Evolutionary conservation across 1,284 basidiomycete species (phyloP).

Genomic region (Veloboletus limbatus): DNA sequence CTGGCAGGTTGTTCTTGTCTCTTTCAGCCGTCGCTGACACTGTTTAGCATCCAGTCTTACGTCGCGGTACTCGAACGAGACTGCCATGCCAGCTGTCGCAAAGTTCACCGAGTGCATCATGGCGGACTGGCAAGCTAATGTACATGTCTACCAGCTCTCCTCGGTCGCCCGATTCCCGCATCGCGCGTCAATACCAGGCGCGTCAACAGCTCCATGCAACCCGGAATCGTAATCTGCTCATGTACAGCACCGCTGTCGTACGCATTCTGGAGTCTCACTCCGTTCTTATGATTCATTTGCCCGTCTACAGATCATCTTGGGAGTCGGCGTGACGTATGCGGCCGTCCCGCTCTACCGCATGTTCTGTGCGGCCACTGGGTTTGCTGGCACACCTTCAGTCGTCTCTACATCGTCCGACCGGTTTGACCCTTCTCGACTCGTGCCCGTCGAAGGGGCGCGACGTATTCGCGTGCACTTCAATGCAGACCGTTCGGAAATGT

Average conservation of each 20-base stretch:
- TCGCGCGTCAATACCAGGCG: slow-evolving; percentile 24
- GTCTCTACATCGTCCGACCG: slow-evolving; percentile 58
- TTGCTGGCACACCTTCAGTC: slow-evolving; percentile 91
- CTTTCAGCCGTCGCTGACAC: not conserved
- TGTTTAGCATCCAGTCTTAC: not conserved
- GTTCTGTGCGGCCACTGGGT: slow-evolving; percentile 97
- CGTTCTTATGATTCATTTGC: slow-evolving; percentile 3
- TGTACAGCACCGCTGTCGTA: slow-evolving; percentile 80
- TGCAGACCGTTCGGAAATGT: slow-evolving; percentile 82
- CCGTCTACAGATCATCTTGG: slow-evolving; percentile 65
- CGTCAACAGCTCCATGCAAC: slow-evolving; percentile 41
- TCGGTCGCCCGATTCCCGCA: not conserved
- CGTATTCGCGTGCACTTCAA: slow-evolving; percentile 96
- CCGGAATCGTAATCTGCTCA: slow-evolving; percentile 70
- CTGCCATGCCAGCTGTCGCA: too few relatives aligned
- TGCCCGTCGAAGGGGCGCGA: slow-evolving; percentile 66
- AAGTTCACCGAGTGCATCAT: too few relatives aligned
- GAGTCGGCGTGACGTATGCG: slow-evolving; percentile 88
- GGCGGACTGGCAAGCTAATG: too few relatives aligned
- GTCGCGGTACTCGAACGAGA: too few relatives aligned
- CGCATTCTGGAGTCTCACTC: slow-evolving; percentile 27
- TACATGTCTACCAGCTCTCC: slow-evolving; percentile 15
- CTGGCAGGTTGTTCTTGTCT: slow-evolving; percentile 5
- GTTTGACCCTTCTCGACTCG: slow-evolving; percentile 79
- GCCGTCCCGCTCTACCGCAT: slow-evolving; percentile 96